Evolutionary conservation across 2,329 filamentous ascomycete species (phyloP).

Genomic region (Sclerotinia nivalis): DNA sequence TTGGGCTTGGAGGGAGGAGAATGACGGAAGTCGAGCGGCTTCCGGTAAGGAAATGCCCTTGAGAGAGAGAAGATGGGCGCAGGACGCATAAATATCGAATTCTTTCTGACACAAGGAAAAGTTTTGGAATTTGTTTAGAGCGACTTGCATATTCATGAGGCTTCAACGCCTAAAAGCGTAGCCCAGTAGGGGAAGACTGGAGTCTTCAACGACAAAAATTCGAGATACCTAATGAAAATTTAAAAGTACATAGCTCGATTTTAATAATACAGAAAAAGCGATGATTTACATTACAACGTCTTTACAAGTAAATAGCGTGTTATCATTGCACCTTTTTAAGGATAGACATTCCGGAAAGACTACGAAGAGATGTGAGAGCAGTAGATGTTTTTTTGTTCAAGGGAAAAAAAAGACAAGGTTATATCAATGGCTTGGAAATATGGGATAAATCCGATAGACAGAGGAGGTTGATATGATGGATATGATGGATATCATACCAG

Average conservation of each 20-base stretch:
- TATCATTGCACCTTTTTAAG: background rate
- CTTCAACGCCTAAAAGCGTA: conserved; percentile 27
- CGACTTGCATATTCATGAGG: conserved; percentile 24
- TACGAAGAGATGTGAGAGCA: background rate
- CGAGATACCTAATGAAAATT: conserved; percentile 16
- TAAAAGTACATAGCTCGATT: conserved; percentile 14
- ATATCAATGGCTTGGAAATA: background rate
- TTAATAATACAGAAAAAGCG: background rate
- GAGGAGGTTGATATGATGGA: background rate
- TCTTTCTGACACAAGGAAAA: background rate
- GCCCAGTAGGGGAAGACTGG: conserved; percentile 4
- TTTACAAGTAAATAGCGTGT: background rate
- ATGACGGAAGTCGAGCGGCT: conserved; percentile 59
- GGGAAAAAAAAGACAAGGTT: background rate
- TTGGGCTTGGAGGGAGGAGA: conserved; percentile 83
- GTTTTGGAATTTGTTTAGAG: conserved; percentile 16
- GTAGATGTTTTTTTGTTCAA: too few species aligned
- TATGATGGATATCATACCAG: too few species aligned
- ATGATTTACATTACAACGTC: background rate
- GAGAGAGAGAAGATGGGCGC: conserved; percentile 74
- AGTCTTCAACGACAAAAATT: conserved; percentile 26
- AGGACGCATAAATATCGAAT: conserved; percentile 32
- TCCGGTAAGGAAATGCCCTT: conserved; percentile 64
- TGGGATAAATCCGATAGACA: background rate
- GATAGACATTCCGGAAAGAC: background rate